Evolutionary conservation across 345 rosid species (phyloP).

Genomic region (Anacardium occidentale): DNA sequence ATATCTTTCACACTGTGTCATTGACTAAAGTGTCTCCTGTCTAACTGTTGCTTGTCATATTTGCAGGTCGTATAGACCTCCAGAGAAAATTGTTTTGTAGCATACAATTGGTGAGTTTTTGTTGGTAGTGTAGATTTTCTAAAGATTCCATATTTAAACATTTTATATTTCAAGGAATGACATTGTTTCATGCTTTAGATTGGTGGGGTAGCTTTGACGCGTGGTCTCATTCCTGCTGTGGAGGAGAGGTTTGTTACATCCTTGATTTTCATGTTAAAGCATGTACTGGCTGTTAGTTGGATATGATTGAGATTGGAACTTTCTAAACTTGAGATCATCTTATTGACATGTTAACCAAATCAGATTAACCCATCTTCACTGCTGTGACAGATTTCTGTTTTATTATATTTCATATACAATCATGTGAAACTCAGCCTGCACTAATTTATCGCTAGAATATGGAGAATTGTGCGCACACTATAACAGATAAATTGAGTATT

Average conservation of each 20-base stretch:
- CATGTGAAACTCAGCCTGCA: neutral
- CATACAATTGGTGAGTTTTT: constrained; percentile 72
- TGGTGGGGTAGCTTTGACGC: constrained; percentile 89
- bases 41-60: constrained; percentile 16
- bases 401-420: neutral
- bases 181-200: constrained; percentile 46
- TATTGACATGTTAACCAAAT: neutral
- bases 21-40: constrained; percentile 16
- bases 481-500: neutral
- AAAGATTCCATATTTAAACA: constrained; percentile 10
- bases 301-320: neutral
- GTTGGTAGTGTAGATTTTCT: constrained; percentile 2
- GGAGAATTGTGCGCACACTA: neutral
- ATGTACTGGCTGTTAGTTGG: neutral
- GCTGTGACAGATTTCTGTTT: neutral
- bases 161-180: constrained; percentile 20
- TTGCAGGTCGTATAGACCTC: constrained; percentile 85
- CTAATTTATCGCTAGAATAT: neutral
- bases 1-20: constrained; percentile 3
- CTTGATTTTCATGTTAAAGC: constrained; percentile 2
- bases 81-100: constrained; percentile 82
- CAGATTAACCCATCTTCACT: neutral
- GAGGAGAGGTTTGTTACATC: constrained; percentile 74
- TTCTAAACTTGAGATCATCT: neutral
- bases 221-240: constrained; percentile 64